Percentiles rank a stretch among this genome's conserved stretches.
These are phyloP conservation scores for Cystofilobasidium ferigula DNA, from an alignment of 768 basidiomycete species.

Conservation along the genomic window DNA sequence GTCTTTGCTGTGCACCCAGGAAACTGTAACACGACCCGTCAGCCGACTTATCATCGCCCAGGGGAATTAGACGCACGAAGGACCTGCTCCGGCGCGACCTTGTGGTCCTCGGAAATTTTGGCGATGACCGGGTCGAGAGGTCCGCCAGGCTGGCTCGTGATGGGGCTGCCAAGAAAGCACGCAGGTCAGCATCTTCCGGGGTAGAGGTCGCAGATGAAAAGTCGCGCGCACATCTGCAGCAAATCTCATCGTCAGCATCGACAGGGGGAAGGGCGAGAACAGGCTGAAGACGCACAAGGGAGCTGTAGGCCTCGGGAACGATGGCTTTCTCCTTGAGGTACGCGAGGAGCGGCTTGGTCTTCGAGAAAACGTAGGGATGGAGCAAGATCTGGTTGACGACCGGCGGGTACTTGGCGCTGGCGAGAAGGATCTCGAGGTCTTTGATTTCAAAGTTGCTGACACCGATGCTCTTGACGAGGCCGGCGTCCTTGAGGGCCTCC, in stretches of 20 bases:
- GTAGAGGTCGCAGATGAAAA: not conserved
- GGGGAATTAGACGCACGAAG: slow-evolving; percentile 33
- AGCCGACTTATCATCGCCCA: not conserved
- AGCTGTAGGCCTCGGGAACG: slow-evolving; percentile 56
- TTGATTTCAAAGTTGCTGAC: slow-evolving; percentile 57
- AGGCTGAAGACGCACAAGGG: slow-evolving; percentile 47
- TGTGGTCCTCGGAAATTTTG: slow-evolving; percentile 47
- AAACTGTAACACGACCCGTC: slow-evolving; percentile 34
- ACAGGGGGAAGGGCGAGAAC: not conserved
- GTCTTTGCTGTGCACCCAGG: slow-evolving; percentile 60
- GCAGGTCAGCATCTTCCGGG: not conserved
- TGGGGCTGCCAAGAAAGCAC: slow-evolving; percentile 42
- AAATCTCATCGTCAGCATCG: no score
- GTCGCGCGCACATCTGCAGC: not conserved
- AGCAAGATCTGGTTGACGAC: slow-evolving; percentile 64
- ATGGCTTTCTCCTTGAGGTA: slow-evolving; percentile 51
- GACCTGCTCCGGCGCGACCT: slow-evolving; percentile 54
- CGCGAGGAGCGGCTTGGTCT: slow-evolving; percentile 49
- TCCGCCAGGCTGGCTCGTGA: slow-evolving; percentile 52
- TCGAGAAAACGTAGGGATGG: slow-evolving; percentile 60
- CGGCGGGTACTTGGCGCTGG: slow-evolving; percentile 49
- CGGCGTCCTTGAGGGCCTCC: slow-evolving; percentile 42
- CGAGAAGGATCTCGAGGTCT: slow-evolving; percentile 47
- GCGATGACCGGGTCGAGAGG: slow-evolving; percentile 52
- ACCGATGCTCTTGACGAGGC: slow-evolving; percentile 43